Base-by-base conservation (phyloP, 192 early-diverging fungal genomes). In the Pilobolus umbonatus region DNA sequence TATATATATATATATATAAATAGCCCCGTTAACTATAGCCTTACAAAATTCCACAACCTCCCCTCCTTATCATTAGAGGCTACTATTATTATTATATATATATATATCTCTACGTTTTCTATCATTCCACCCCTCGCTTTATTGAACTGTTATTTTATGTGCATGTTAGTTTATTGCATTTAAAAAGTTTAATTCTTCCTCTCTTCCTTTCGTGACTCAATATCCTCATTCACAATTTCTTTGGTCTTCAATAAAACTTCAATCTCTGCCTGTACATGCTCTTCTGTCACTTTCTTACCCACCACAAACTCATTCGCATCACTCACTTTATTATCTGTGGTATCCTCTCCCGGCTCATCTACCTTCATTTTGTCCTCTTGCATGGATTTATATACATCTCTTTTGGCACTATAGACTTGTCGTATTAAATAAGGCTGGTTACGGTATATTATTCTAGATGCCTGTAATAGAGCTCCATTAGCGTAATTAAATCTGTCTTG, bases 391-490 rank as follows among this genome's bases (percentile, higher is more conserved):
- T 53, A 50, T 5, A 64, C 24, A 7, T 60, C 59, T 22, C 68
- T 65, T 40, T 73, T 72, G 0, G 34, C 35, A 7, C 19, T 19
- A 39, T 75, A 64, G 0, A 52, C 61, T 9, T 65, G 57, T 11
- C 61, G 39, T 21, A 61, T 50, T 15, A 71, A 62, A 3, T 49
- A 55, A 11, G 51, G 44, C 22, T 63, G 52, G 0, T 34, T 26
- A 1, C 52, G 44, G 11, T 53, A 63, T 11, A 64, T 45, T 7
- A 69, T 29, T 52, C 61, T 25, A 17, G 62, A 55, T 15, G 51
- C 34, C 22, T 69, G 67, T n/a, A 69, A 64, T 12, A 69, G 30
- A 0, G 57, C 49, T 17, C 61, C 67, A 36, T 69, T 69, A 26
- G 67, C 67, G 19, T 46, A 8, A 24, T 63, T 42, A 35, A 59